Percentiles rank a stretch among this genome's conserved stretches.
phyloP scores from a whole-genome alignment of 139 green algal genomes.

The Helicosporidium sp. region DNA sequence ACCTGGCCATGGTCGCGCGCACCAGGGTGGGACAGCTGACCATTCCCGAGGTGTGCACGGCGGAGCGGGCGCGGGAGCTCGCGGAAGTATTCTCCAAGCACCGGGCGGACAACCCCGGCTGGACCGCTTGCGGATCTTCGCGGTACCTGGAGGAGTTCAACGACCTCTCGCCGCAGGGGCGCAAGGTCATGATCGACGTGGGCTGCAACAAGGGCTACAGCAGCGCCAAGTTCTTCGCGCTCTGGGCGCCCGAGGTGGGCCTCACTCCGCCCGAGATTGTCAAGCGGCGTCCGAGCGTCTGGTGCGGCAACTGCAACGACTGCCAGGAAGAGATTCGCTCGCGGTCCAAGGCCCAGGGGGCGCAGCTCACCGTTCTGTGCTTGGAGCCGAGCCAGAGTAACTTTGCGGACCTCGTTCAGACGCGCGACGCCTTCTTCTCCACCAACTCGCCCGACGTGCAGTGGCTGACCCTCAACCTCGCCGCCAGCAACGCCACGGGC shows the following conservation, averaged over 20 bases:
- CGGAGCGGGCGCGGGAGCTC: too few species aligned
- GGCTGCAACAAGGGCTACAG: constrained; percentile 6
- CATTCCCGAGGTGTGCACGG: too few species aligned
- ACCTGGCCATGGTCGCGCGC: too few species aligned
- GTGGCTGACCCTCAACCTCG: constrained; percentile 3
- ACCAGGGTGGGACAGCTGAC: too few species aligned
- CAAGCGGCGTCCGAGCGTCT: not conserved
- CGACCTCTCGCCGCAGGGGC: not conserved
- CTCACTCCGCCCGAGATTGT: not conserved
- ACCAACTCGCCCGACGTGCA: constrained; percentile 2
- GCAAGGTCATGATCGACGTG: constrained; percentile 1
- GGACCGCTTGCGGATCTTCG: too few species aligned
- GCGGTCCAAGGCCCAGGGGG: not conserved
- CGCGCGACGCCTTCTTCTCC: constrained; percentile 2
- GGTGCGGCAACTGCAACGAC: constrained; percentile 1
- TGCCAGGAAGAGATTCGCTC: too few species aligned
- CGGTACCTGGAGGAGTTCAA: too few species aligned
- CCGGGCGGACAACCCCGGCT: too few species aligned
- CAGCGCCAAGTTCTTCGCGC: constrained; percentile 7
- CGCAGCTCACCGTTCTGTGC: not conserved
- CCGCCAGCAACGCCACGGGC: constrained; percentile 1
- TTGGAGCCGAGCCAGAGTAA: constrained; percentile 3
- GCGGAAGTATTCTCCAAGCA: too few species aligned
- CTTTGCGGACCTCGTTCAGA: constrained; percentile 4
- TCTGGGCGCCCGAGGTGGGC: constrained; percentile 2